Conservation (phyloP, 2,329 filamentous ascomycete genomes). For the Amphichorda felina region DNA sequence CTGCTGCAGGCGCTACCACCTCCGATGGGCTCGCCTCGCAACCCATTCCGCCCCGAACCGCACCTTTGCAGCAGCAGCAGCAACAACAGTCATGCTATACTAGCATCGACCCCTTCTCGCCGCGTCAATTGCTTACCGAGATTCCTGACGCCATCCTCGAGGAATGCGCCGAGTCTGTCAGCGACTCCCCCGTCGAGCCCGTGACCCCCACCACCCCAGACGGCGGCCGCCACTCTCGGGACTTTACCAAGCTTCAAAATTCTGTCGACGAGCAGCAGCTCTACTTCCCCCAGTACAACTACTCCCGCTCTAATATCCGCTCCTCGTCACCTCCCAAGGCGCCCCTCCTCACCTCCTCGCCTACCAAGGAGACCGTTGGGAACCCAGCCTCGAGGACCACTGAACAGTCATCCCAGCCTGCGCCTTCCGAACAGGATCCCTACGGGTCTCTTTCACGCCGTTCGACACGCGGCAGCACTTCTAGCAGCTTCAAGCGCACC, state of each 20-base stretch:
- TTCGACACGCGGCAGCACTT: too few species aligned
- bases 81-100: slow-evolving; percentile 2
- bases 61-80: too few species aligned
- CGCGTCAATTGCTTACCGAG: slow-evolving; percentile 36
- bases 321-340: slow-evolving; percentile 1
- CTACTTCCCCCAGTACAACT: background rate
- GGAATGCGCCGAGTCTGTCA: slow-evolving; percentile 48
- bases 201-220: slow-evolving; percentile 42
- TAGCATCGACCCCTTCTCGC: slow-evolving; percentile 25
- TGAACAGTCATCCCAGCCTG: background rate
- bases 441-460: background rate
- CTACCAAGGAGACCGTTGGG: background rate
- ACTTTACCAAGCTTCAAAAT: slow-evolving; percentile 31
- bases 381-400: too few species aligned
- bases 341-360: slow-evolving; percentile 1
- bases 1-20: too few species aligned
- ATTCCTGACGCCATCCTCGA: slow-evolving; percentile 34
- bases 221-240: slow-evolving; percentile 38
- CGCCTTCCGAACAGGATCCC: background rate
- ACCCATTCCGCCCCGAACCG: too few species aligned
- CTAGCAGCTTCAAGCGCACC: slow-evolving; percentile 35
- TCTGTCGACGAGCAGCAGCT: background rate
- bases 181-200: slow-evolving; percentile 47
- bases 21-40: too few species aligned
- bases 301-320: background rate